These are phyloP conservation scores for Cephalotrichum gorgonifer DNA, from an alignment of 2,329 filamentous ascomycete genomes.

Conservation along the genomic window DNA sequence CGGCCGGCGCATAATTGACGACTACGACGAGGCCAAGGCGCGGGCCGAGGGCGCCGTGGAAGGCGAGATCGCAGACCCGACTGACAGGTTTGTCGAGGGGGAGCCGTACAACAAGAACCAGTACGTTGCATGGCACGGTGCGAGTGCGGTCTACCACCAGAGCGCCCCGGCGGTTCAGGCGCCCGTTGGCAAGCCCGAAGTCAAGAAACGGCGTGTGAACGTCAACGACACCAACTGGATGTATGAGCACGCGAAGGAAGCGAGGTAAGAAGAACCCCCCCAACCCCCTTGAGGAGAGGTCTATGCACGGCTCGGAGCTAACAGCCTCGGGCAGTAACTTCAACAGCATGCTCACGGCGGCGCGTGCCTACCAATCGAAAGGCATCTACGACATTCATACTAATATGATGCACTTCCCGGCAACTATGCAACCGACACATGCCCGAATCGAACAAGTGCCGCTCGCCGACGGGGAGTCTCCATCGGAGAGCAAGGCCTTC, in stretches of 20 bases:
- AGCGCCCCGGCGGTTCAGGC: slow-evolving; percentile 66
- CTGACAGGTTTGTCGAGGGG: slow-evolving; percentile 66
- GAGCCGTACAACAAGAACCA: slow-evolving; percentile 98
- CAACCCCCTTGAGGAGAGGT: neutral
- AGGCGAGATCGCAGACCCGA: slow-evolving; percentile 83
- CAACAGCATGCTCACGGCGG: slow-evolving; percentile 62
- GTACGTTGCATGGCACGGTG: slow-evolving; percentile 97
- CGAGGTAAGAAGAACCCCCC: slow-evolving; percentile 51
- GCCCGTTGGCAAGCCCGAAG: slow-evolving; percentile 64
- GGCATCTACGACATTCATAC: slow-evolving; percentile 93
- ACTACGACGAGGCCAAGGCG: slow-evolving; percentile 73
- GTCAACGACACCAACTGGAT: slow-evolving; percentile 96
- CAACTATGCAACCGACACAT: slow-evolving; percentile 80
- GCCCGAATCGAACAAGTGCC: slow-evolving; percentile 69
- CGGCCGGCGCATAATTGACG: slow-evolving; percentile 74
- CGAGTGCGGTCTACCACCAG: slow-evolving; percentile 90
- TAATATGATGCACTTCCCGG: slow-evolving; percentile 80
- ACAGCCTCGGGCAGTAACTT: slow-evolving; percentile 53
- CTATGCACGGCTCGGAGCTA: slow-evolving; percentile 4
- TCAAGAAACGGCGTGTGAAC: slow-evolving; percentile 75
- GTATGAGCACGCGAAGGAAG: slow-evolving; percentile 83
- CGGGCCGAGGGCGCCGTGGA: slow-evolving; percentile 70
- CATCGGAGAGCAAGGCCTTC: slow-evolving; percentile 27
- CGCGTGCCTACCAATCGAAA: slow-evolving; percentile 57
- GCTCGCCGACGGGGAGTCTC: slow-evolving; percentile 8